Evolutionary conservation across 345 rosid genomes (phyloP).

Genomic region (Eucalyptus sideroxylon): DNA sequence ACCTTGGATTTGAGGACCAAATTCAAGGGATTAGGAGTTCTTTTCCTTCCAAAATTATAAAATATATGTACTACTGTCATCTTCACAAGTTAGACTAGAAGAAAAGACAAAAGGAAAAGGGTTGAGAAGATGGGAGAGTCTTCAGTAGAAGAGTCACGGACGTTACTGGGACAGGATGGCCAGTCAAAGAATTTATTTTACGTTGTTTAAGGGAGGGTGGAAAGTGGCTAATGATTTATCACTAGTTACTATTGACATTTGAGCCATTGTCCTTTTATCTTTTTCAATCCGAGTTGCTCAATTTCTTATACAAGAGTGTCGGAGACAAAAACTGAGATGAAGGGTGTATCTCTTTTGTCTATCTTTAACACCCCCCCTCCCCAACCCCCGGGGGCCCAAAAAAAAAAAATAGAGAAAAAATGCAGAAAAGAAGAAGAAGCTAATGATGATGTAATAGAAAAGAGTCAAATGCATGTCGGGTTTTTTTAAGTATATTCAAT

Average conservation of each 20-base stretch:
- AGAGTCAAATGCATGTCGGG: not conserved
- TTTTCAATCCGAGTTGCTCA: not conserved
- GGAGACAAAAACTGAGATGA: not conserved
- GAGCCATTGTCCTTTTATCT: not conserved
- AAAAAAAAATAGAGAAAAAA: too few species aligned
- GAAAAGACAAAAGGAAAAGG: not conserved
- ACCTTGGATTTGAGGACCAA: not conserved
- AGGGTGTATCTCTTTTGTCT: not conserved
- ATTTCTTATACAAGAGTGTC: not conserved
- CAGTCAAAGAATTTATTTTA: not conserved
- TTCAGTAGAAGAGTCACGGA: not conserved
- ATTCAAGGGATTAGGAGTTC: not conserved
- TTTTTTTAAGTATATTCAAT: not conserved
- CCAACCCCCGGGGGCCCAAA: rapidly evolving
- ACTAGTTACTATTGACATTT: not conserved
- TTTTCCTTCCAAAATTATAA: not conserved
- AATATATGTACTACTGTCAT: not conserved
- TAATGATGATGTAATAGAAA: not conserved
- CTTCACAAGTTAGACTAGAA: not conserved
- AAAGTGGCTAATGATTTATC: not conserved
- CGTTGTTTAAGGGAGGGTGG: not conserved
- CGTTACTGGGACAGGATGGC: not conserved
- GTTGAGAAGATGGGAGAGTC: not conserved
- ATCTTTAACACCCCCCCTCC: not conserved
- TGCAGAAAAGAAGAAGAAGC: not conserved